phyloP scores from a whole-genome alignment of 1,284 basidiomycete genomes.

The Pseudozyma pruni region DNA sequence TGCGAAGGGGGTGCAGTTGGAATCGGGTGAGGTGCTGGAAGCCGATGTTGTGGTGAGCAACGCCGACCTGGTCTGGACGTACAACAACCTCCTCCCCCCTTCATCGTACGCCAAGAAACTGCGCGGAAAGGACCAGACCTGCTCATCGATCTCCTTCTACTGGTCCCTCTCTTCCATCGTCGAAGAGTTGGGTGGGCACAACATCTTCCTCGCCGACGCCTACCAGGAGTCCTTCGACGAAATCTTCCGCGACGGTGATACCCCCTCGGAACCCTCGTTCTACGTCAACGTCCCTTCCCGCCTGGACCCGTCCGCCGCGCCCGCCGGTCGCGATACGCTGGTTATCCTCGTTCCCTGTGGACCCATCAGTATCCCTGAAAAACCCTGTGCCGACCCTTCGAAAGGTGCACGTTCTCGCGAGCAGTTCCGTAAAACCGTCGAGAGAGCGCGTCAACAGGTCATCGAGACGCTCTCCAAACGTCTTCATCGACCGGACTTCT shows the following conservation, averaged over 20 bases:
- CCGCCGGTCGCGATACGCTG: conserved; percentile 67
- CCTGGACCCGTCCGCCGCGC: conserved; percentile 67
- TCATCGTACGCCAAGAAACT: conserved; percentile 64
- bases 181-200: conserved; percentile 70
- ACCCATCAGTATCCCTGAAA: conserved; percentile 58
- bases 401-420: conserved; percentile 48
- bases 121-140: conserved; percentile 68
- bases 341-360: conserved; percentile 69
- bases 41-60: conserved; percentile 72
- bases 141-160: conserved; percentile 72
- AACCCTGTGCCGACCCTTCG: conserved; percentile 31
- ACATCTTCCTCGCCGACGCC: conserved; percentile 69
- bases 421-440: conserved; percentile 37
- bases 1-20: conserved; percentile 69
- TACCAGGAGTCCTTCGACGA: conserved; percentile 71
- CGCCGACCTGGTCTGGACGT: conserved; percentile 72
- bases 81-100: conserved; percentile 69
- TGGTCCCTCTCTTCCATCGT: conserved; percentile 71
- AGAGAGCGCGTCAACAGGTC: conserved; percentile 54
- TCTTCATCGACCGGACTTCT: conserved; percentile 53
- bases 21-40: conserved; percentile 68
- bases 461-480: conserved; percentile 53
- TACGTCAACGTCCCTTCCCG: conserved; percentile 72
- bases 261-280: conserved; percentile 72
- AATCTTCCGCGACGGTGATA: conserved; percentile 71